A percentile compares a stretch with the other conserved stretches of the same genome.
phyloP scores from a whole-genome alignment of 2,329 filamentous ascomycete genomes.

The Saccharata proteae region DNA sequence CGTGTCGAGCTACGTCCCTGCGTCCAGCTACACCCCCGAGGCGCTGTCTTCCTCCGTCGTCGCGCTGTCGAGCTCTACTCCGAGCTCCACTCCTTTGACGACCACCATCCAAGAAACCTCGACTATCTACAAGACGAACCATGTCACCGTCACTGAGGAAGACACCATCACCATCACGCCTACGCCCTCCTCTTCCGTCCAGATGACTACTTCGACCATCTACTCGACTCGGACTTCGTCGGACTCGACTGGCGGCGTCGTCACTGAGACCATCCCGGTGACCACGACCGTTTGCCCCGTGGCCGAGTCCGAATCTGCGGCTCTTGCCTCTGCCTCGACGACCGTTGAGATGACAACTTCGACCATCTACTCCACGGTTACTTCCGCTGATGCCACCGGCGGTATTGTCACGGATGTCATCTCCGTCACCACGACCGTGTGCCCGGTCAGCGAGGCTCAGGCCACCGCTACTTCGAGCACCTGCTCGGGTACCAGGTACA shows the following conservation, averaged over 20 bases:
- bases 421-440: slow-evolving; percentile 6
- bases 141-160: too few relatives aligned
- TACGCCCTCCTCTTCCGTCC: too few relatives aligned
- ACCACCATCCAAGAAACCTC: slow-evolving; percentile 5
- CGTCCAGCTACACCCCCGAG: too few relatives aligned
- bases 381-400: slow-evolving; percentile 3
- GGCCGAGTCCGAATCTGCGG: background rate
- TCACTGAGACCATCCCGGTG: background rate
- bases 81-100: background rate
- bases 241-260: slow-evolving; percentile 1
- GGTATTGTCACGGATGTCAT: slow-evolving; percentile 3
- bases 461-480: background rate
- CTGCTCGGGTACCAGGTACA: background rate
- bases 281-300: slow-evolving; percentile 1
- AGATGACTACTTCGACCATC: background rate
- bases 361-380: slow-evolving; percentile 7
- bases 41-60: too few relatives aligned
- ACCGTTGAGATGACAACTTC: slow-evolving; percentile 7
- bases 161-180: too few relatives aligned
- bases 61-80: too few relatives aligned
- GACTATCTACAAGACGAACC: slow-evolving; percentile 1
- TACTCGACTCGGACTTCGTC: background rate
- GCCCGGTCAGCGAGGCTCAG: slow-evolving; percentile 1
- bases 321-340: background rate
- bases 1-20: too few relatives aligned